phyloP scores from a whole-genome alignment of 306 rosid genomes.

The Vigna reflexopilosa region DNA sequence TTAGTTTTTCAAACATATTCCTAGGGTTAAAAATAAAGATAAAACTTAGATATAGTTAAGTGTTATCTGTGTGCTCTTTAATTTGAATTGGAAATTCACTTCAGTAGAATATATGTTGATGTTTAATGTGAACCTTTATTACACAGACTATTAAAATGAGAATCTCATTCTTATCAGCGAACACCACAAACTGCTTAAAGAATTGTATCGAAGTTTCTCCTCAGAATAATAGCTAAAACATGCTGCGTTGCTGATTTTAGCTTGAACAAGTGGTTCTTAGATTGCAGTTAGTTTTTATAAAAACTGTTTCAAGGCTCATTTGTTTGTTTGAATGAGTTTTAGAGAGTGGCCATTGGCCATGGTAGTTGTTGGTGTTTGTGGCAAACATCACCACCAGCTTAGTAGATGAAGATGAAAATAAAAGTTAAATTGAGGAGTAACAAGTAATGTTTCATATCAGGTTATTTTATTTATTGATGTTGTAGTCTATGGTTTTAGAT shows the following conservation, averaged over 20 bases:
- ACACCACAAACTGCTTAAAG: not conserved
- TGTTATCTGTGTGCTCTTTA: not conserved
- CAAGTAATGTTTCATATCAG: constrained; percentile 27
- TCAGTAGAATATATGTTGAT: not conserved
- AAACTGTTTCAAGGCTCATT: not conserved
- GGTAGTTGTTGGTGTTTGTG: not conserved
- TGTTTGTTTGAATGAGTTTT: not conserved
- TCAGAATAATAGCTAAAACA: not conserved
- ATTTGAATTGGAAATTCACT: not conserved
- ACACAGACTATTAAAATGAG: not conserved
- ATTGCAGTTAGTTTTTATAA: not conserved
- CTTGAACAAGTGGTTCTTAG: not conserved
- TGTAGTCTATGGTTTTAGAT: constrained; percentile 62
- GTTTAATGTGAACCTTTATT: not conserved
- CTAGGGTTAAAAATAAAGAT: not conserved
- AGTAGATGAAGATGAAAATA: constrained; percentile 21
- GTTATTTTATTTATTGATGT: constrained; percentile 14
- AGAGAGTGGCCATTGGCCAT: not conserved
- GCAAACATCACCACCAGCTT: constrained; percentile 3
- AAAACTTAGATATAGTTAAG: not conserved
- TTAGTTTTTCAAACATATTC: no score
- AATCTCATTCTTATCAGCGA: not conserved
- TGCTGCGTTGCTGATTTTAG: not conserved
- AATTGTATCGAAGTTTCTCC: not conserved
- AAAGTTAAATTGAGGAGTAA: not conserved